phyloP scores from a whole-genome alignment of 2,329 filamentous ascomycete genomes.

The Ceratocystis eucalypticola region DNA sequence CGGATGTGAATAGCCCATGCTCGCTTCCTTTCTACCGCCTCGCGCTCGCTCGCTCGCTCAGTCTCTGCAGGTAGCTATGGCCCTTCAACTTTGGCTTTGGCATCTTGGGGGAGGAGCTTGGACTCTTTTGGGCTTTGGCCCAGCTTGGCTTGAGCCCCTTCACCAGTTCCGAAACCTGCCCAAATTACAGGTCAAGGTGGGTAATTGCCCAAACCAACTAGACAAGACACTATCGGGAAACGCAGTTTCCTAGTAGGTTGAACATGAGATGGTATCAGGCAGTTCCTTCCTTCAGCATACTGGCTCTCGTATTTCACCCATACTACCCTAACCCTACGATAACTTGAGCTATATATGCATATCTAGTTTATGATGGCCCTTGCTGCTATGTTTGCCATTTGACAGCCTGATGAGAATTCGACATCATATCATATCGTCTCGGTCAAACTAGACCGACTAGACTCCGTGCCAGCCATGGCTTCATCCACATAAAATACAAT shows the following conservation, averaged over 20 bases:
- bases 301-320: not conserved
- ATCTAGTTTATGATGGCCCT: not conserved
- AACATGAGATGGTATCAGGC: conserved; percentile 1
- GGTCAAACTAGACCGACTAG: no score
- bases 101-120: not conserved
- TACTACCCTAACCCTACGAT: not conserved
- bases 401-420: no score
- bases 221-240: not conserved
- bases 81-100: not conserved
- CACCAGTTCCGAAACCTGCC: conserved; percentile 5
- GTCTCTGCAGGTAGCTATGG: not conserved
- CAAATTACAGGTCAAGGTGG: conserved; percentile 6
- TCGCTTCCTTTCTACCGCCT: not conserved
- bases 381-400: no score
- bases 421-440: no score
- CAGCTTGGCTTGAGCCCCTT: conserved; percentile 4
- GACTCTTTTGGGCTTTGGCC: conserved; percentile 3
- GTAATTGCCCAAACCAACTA: conserved; percentile 4
- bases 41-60: not conserved
- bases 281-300: not conserved
- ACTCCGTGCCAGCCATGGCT: no score
- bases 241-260: not conserved
- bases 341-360: not conserved
- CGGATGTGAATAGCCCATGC: not conserved
- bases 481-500: not conserved